Percentiles rank a stretch among this genome's conserved stretches.
phyloP scores from a whole-genome alignment of 345 rosid species.

The Boechera retrofracta region DNA sequence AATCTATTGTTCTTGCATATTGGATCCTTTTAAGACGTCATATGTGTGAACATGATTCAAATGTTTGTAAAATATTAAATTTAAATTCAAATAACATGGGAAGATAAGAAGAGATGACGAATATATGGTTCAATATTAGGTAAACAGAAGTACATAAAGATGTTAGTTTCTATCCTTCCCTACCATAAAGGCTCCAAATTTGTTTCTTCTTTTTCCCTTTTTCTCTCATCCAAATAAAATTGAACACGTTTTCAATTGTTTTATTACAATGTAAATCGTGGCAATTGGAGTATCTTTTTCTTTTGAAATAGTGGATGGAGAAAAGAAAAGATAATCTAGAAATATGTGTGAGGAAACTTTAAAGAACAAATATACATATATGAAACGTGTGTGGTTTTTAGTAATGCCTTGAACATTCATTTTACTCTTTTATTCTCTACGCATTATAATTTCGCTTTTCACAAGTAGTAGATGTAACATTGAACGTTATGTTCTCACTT shows the following conservation, averaged over 20 bases:
- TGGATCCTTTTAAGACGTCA: constrained; percentile 29
- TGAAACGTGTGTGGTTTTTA: constrained; percentile 33
- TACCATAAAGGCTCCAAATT: constrained; percentile 36
- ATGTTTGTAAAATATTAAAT: neutral
- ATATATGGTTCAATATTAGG: constrained; percentile 39
- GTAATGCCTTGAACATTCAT: constrained; percentile 35
- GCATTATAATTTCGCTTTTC: neutral
- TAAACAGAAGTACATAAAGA: constrained; percentile 40
- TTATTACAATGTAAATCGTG: constrained; percentile 32
- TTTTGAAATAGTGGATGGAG: constrained; percentile 27
- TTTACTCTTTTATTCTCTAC: constrained; percentile 25
- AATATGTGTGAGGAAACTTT: neutral
- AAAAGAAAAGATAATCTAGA: constrained; percentile 33
- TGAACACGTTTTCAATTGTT: constrained; percentile 45
- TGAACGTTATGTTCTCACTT: constrained; percentile 13
- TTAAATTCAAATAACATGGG: constrained; percentile 16
- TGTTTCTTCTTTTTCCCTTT: constrained; percentile 43
- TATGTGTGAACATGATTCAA: constrained; percentile 24
- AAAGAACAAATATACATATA: neutral
- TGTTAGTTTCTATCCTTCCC: constrained; percentile 44
- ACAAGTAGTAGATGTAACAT: constrained; percentile 23
- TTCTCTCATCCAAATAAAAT: neutral
- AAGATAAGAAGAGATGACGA: constrained; percentile 27
- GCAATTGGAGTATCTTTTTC: constrained; percentile 26
- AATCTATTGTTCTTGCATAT: constrained; percentile 1